Percentiles rank a stretch among this genome's conserved stretches.
These are phyloP conservation scores for Wickerhamiella alocasiicola DNA, from an alignment of 805 yeast genomes.

Conservation along the genomic window DNA sequence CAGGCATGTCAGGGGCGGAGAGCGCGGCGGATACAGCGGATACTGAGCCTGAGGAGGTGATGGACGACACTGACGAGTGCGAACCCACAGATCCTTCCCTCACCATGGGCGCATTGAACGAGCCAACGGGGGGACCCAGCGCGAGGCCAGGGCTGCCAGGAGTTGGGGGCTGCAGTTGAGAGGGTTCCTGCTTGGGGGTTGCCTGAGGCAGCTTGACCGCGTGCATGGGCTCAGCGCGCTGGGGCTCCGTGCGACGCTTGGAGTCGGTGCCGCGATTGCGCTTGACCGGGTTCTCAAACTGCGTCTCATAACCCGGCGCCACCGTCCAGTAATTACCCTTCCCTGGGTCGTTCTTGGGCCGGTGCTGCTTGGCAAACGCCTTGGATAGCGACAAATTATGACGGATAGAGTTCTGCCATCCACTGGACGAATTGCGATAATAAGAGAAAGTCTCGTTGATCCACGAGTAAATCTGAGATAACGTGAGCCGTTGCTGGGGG, in stretches of 20 bases:
- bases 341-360: conserved; percentile 50
- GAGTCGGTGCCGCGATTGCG: neutral
- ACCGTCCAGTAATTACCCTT: conserved; percentile 88
- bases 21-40: neutral
- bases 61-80: neutral
- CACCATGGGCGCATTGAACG: neutral
- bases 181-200: neutral
- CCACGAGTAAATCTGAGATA: conserved; percentile 85
- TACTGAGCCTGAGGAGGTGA: too few species aligned
- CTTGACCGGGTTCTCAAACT: conserved; percentile 45
- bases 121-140: neutral
- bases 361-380: conserved; percentile 81
- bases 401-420: conserved; percentile 96
- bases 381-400: conserved; percentile 88
- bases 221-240: neutral
- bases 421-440: conserved; percentile 74
- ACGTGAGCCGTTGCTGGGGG: conserved; percentile 55
- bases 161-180: neutral
- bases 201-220: neutral
- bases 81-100: neutral
- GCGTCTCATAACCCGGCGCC: conserved; percentile 67
- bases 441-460: conserved; percentile 73
- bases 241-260: neutral
- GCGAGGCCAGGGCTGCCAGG: neutral
- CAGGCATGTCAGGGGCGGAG: neutral